Evolutionary conservation across 2,329 filamentous ascomycete species (phyloP), one percentile per base, ranked within the genome.

Genomic region (Fusarium compactum): DNA sequence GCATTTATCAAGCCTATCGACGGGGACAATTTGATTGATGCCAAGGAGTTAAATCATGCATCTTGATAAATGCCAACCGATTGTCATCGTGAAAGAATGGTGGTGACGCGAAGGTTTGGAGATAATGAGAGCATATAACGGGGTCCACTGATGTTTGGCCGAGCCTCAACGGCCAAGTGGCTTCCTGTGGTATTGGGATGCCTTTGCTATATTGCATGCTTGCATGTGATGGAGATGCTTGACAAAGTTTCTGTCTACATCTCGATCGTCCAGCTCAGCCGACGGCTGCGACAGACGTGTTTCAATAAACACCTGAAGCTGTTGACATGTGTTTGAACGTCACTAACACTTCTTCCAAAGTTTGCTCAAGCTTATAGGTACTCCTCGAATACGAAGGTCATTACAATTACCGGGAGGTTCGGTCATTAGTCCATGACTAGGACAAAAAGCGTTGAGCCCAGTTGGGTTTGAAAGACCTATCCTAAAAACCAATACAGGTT

Each of bases 201-300:
- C 34, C 25, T 20, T 45, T 22, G 45, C 57, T 65, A 43, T 47
- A 34, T 25, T 43, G 24, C 20, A 24, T 63, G 24, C 34, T 27
- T 63, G 48, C 71, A 73, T 70, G 70, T 70, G 65, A 72, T 58
- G 54, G 59, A 43, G 29, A 65, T 50, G 22, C 18, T 24, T 48
- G 18, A 27, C 11, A 25, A 27, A 50, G 45, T 20, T 46, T 44
- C 46, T 38, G 6, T 32, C 27, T n/a, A 24, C 32, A n/a, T 44
- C 22, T 44, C 15, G 41, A 7, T 15, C 22, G 14, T 44, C 20
- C 20, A 20, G 12, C 7, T 25, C 45, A 6, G 27, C 15, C 16
- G 25, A 47, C 3, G 25, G 18, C 25, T 47, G 8, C 25, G 44
- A n/a, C 44, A 25, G 25, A 7, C n/a, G 11, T 27, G n/a, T 29